These are phyloP conservation scores for Globisporangium canariense DNA, from an alignment of 352 stramenopile species.

Conservation along the genomic window DNA sequence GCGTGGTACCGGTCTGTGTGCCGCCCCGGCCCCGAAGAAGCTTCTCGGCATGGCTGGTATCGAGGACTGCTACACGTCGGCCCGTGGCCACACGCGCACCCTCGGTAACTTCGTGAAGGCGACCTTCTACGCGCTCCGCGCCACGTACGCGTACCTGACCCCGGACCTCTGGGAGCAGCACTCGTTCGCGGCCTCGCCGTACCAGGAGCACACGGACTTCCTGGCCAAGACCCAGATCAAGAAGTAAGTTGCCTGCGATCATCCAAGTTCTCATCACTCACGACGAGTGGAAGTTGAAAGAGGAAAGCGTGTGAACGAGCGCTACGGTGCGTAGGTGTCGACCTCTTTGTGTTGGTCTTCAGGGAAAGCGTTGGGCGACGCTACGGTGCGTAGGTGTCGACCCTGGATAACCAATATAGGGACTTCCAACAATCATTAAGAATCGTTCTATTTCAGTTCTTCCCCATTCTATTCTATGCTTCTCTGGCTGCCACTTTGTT, in stretches of 20 bases:
- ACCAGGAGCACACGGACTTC: constrained; percentile 99
- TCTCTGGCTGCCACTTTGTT: background rate
- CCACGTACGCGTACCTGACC: constrained; percentile 98
- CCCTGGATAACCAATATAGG: constrained; percentile 42
- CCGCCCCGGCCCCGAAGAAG: constrained; percentile 98
- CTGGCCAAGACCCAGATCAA: constrained; percentile 95
- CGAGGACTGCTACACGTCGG: constrained; percentile 97
- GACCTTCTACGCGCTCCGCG: constrained; percentile 97
- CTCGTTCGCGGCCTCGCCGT: constrained; percentile 89
- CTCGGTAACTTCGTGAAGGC: constrained; percentile 99
- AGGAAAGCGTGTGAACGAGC: constrained; percentile 84
- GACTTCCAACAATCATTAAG: constrained; percentile 13
- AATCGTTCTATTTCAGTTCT: background rate
- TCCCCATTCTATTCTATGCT: background rate
- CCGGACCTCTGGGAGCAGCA: constrained; percentile 99
- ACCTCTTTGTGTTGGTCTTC: constrained; percentile 62
- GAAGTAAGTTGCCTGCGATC: constrained; percentile 57
- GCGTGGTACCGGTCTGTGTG: constrained; percentile 98
- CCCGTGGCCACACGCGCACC: constrained; percentile 97
- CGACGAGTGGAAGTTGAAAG: constrained; percentile 25
- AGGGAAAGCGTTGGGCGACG: constrained; percentile 81
- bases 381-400: constrained; percentile 92
- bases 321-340: constrained; percentile 90
- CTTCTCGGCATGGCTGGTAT: constrained; percentile 98
- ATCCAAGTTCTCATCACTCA: constrained; percentile 8